Conservation (phyloP, 192 early-diverging fungal genomes). For the Globomyces pollinis-pini region DNA sequence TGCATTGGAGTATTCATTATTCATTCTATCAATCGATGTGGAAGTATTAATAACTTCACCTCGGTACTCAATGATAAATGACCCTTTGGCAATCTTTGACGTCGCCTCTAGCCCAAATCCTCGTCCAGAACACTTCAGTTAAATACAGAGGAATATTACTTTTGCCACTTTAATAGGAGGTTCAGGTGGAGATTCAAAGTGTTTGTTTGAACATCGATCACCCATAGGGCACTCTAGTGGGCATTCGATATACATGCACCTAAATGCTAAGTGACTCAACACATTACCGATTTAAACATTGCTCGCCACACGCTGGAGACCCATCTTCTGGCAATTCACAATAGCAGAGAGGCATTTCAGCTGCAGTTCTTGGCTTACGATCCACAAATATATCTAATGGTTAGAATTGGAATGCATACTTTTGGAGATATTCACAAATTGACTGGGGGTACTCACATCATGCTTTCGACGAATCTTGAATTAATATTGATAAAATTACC, state of each 20-base stretch:
- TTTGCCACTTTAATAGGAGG: neutral
- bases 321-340: conserved; percentile 51
- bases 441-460: conserved; percentile 33
- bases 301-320: conserved; percentile 51
- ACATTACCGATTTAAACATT: conserved; percentile 74
- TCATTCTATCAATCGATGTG: conserved; percentile 65
- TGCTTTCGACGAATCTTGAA: too few species aligned
- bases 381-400: conserved; percentile 70
- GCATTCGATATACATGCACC: conserved; percentile 68
- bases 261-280: too few species aligned
- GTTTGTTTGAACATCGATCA: conserved; percentile 64
- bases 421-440: conserved; percentile 45
- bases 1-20: conserved; percentile 52
- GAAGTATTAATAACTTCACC: conserved; percentile 70
- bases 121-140: conserved; percentile 49
- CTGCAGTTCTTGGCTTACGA: conserved; percentile 50
- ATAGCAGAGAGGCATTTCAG: conserved; percentile 46
- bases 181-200: conserved; percentile 62
- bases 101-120: conserved; percentile 65
- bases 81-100: conserved; percentile 42
- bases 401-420: conserved; percentile 35
- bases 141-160: conserved; percentile 33
- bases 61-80: conserved; percentile 70
- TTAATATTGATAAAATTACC: too few species aligned
- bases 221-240: conserved; percentile 59